phyloP scores from a whole-genome alignment of 495 filamentous ascomycete genomes.

The Aspergillus cavernicola region DNA sequence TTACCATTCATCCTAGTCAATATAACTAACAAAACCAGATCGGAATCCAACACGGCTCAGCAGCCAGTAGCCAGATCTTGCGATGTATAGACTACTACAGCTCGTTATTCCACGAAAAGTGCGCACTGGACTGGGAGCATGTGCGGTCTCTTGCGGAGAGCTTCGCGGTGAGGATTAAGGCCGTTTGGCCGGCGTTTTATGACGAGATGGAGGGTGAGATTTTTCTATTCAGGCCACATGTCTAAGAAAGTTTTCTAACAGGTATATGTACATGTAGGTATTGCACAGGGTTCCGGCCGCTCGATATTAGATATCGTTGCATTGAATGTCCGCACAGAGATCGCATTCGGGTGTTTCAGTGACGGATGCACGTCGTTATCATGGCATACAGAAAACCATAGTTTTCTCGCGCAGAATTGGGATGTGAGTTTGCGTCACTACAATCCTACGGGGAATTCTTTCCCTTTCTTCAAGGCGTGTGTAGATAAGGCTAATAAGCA shows the following conservation, averaged over 20 bases:
- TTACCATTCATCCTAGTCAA: too few species aligned
- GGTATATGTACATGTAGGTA: neutral
- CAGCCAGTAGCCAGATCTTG: neutral
- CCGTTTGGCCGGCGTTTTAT: neutral
- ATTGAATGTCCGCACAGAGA: constrained; percentile 8
- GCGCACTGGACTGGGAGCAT: neutral
- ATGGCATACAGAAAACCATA: neutral
- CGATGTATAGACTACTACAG: neutral
- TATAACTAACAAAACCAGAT: neutral
- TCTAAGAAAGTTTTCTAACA: too few species aligned
- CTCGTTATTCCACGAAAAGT: neutral
- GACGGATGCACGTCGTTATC: constrained; percentile 3
- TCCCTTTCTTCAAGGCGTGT: too few species aligned
- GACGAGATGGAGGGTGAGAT: neutral
- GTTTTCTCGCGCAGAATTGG: constrained; percentile 10
- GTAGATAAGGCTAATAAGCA: too few species aligned
- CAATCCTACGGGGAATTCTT: too few species aligned
- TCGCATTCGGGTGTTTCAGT: constrained; percentile 7
- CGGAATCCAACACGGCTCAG: neutral
- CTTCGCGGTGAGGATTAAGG: neutral
- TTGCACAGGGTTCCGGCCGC: neutral
- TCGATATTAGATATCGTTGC: neutral
- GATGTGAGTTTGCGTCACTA: constrained; percentile 6
- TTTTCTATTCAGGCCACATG: too few species aligned
- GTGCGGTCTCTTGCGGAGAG: neutral